Conservation (phyloP, 345 rosid species). For the Clarkia xantiana region DNA sequence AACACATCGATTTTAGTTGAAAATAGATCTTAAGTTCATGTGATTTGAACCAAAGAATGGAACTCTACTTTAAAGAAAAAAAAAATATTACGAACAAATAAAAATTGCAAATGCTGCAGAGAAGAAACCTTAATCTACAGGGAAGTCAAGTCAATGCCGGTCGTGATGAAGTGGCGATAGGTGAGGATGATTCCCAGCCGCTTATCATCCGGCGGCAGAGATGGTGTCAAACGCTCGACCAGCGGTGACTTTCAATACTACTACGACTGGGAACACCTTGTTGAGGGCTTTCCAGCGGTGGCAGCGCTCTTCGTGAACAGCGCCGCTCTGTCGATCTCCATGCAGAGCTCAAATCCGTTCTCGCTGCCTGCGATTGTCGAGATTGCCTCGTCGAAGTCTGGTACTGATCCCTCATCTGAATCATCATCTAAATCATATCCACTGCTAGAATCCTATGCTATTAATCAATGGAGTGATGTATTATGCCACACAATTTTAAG, state of each 20-base stretch:
- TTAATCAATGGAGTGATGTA: no score
- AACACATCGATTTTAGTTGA: no score
- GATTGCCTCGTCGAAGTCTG: constrained; percentile 27
- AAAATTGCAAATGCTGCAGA: background rate
- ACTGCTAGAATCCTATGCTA: no score
- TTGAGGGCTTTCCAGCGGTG: constrained; percentile 63
- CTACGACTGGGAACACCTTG: constrained; percentile 81
- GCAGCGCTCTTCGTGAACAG: constrained; percentile 36
- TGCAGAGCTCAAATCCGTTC: constrained; percentile 29
- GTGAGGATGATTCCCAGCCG: constrained; percentile 86
- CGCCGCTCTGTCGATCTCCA: constrained; percentile 43
- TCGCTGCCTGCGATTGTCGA: constrained; percentile 29
- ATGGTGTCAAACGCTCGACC: constrained; percentile 87
- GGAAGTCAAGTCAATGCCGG: constrained; percentile 25
- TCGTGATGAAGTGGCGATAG: constrained; percentile 87
- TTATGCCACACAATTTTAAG: no score
- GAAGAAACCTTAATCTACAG: background rate
- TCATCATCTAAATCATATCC: no score
- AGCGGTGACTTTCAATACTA: constrained; percentile 67
- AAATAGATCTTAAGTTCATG: no score
- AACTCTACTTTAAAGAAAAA: background rate
- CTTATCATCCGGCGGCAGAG: constrained; percentile 88
- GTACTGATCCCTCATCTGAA: constrained; percentile 26
- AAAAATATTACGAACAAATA: background rate
- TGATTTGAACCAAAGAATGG: no score